Conservation (phyloP, 2,329 filamentous ascomycete genomes). For the Scedosporium apiospermum region DNA sequence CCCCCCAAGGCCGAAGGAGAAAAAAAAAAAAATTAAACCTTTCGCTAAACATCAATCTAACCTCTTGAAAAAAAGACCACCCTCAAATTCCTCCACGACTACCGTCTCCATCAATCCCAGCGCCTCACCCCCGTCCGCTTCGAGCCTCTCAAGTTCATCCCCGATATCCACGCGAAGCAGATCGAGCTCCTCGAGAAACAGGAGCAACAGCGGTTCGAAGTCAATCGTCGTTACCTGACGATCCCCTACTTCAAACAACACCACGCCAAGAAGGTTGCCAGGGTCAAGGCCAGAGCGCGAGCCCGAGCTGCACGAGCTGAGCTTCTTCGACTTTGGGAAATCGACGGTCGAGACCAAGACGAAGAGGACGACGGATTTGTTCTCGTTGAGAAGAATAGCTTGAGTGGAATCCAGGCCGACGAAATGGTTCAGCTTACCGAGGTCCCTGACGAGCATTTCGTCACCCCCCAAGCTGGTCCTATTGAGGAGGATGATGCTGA, state of each 20-base stretch:
- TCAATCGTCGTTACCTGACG: not conserved
- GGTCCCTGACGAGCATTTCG: constrained; percentile 93
- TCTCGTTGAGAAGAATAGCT: not conserved
- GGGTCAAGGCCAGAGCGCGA: not conserved
- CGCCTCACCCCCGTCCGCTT: not conserved
- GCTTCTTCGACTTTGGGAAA: not conserved
- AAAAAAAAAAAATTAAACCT: constrained; percentile 1
- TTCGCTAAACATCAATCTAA: not conserved
- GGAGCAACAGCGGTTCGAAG: not conserved
- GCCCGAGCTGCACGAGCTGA: too few species aligned
- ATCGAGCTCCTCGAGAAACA: not conserved
- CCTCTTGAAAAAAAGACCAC: not conserved
- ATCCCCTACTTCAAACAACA: not conserved
- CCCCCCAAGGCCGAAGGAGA: not conserved
- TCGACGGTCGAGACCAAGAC: not conserved
- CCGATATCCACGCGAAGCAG: not conserved
- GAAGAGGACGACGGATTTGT: not conserved
- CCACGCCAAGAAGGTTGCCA: not conserved
- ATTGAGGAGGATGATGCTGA: constrained; percentile 86
- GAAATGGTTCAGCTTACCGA: constrained; percentile 95
- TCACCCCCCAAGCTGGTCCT: constrained; percentile 56
- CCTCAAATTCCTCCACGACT: not conserved
- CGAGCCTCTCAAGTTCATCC: not conserved
- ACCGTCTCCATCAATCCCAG: not conserved
- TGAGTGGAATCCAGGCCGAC: constrained; percentile 14